Evolutionary conservation across 208 protist species (phyloP).

Genomic region (Naegleria fowleri): DNA sequence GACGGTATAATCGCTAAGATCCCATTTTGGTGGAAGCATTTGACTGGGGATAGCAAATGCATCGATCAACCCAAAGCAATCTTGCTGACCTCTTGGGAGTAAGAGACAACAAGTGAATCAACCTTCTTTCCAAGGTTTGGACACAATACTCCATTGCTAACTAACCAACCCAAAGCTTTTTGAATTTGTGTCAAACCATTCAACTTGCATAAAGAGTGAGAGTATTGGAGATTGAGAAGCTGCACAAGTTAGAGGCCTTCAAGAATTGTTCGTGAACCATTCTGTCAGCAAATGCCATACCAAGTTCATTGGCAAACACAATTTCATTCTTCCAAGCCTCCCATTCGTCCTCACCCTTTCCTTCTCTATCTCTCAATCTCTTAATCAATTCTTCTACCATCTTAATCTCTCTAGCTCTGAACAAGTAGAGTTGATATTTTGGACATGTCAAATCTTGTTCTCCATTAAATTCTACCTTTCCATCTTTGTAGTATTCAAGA

Average conservation of each 20-base stretch:
- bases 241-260: not conserved
- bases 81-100: not conserved
- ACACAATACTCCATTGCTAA: not conserved
- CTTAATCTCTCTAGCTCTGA: not conserved
- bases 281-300: not conserved
- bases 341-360: slow-evolving; percentile 12
- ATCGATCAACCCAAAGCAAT: not conserved
- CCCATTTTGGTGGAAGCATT: not conserved
- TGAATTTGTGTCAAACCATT: not conserved
- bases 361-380: not conserved
- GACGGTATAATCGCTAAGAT: not conserved
- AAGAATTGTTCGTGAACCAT: not conserved
- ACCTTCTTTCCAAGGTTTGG: not conserved
- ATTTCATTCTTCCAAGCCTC: slow-evolving; percentile 14
- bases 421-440: slow-evolving; percentile 17
- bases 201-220: not conserved
- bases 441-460: not conserved
- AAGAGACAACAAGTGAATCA: not conserved
- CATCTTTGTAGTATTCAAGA: not conserved
- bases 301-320: not conserved
- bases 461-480: not conserved
- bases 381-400: not conserved
- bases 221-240: too few relatives aligned
- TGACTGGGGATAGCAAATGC: not conserved
- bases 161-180: not conserved